These are phyloP conservation scores for Hippophae gyantsensis DNA, from an alignment of 306 rosid species.

Conservation along the genomic window DNA sequence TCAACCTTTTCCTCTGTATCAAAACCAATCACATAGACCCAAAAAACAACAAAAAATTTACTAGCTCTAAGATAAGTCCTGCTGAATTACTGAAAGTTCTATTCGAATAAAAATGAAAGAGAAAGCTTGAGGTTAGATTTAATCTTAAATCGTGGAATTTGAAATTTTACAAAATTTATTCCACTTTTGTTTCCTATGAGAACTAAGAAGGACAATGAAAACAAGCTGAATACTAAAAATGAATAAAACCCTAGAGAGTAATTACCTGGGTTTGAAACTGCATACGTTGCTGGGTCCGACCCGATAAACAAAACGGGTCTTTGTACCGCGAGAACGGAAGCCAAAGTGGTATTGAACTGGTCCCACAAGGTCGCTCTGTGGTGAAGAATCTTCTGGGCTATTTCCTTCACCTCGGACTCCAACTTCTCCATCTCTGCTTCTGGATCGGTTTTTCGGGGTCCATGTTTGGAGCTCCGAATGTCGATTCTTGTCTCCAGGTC, in stretches of 20 bases:
- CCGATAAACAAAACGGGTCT: slow-evolving; percentile 29
- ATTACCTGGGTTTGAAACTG: slow-evolving; percentile 20
- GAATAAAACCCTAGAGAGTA: neutral
- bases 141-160: too few relatives aligned
- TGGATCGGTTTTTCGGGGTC: slow-evolving; percentile 1
- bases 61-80: too few relatives aligned
- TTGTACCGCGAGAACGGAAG: slow-evolving; percentile 40
- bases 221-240: too few relatives aligned
- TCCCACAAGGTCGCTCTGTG: slow-evolving; percentile 53
- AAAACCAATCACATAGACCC: too few relatives aligned
- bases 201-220: too few relatives aligned
- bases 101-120: too few relatives aligned
- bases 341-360: slow-evolving; percentile 43
- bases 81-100: too few relatives aligned
- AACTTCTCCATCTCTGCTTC: slow-evolving; percentile 33
- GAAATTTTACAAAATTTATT: too few relatives aligned
- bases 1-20: too few relatives aligned
- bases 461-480: neutral
- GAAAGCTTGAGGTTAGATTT: too few relatives aligned
- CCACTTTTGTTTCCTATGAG: too few relatives aligned
- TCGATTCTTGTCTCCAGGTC: slow-evolving; percentile 14
- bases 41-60: too few relatives aligned
- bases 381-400: slow-evolving; percentile 52
- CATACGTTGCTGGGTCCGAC: slow-evolving; percentile 23
- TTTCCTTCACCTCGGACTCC: slow-evolving; percentile 45